Conservation (phyloP, 805 yeast genomes). For the Komagataella pastoris region DNA sequence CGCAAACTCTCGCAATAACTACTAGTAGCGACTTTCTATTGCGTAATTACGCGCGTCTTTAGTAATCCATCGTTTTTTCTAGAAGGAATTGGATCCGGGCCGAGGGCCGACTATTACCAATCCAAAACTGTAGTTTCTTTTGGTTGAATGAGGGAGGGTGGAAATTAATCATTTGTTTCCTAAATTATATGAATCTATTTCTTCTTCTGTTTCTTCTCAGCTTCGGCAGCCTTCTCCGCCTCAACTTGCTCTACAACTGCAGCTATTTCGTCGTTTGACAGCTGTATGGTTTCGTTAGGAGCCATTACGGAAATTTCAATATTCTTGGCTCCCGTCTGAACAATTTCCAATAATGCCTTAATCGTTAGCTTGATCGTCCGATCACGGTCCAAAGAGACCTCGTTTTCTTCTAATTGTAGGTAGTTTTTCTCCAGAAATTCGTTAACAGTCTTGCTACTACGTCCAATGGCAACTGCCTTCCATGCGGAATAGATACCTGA, state of each 20-base stretch:
- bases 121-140: too few relatives aligned
- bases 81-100: too few relatives aligned
- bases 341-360: constrained; percentile 85
- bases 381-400: constrained; percentile 46
- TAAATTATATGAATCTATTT: constrained; percentile 1
- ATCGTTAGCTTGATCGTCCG: constrained; percentile 72
- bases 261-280: constrained; percentile 62
- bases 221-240: constrained; percentile 75
- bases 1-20: too few relatives aligned
- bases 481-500: constrained; percentile 95
- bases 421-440: constrained; percentile 91
- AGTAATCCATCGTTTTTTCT: too few relatives aligned
- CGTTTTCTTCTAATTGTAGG: constrained; percentile 18
- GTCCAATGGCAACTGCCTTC: constrained; percentile 96
- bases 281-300: constrained; percentile 46
- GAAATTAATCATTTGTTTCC: not conserved
- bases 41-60: too few relatives aligned
- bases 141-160: not conserved
- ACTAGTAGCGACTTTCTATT: too few relatives aligned
- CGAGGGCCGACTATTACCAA: too few relatives aligned
- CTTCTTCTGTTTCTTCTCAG: constrained; percentile 52
- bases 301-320: constrained; percentile 84
- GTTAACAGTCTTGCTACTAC: constrained; percentile 88
- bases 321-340: constrained; percentile 94
- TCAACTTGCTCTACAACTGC: constrained; percentile 71